phyloP scores from a whole-genome alignment of 192 early-diverging fungal species.

The Fimicolochytrium jonesii region DNA sequence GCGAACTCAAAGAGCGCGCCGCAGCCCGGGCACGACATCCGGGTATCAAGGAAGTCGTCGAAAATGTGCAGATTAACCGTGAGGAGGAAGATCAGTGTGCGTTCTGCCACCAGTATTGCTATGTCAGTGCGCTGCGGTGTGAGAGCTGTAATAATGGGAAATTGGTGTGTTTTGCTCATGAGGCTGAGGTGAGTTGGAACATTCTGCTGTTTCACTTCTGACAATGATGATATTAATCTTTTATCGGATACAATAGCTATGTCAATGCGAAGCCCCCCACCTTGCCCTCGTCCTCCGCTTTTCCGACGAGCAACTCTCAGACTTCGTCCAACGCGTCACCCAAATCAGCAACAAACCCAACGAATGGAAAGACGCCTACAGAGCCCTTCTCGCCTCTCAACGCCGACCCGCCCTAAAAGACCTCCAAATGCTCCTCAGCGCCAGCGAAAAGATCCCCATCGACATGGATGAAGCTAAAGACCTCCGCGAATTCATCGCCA shows the following conservation, averaged over 20 bases:
- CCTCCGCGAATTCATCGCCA: conserved; percentile 25
- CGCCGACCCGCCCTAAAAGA: conserved; percentile 36
- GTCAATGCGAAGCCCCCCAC: conserved; percentile 37
- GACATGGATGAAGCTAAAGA: conserved; percentile 30
- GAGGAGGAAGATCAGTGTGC: conserved; percentile 37
- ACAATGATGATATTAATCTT: no score
- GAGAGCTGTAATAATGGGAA: conserved; percentile 56
- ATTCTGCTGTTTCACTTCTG: no score
- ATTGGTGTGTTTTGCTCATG: conserved; percentile 64
- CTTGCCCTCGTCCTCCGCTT: conserved; percentile 48
- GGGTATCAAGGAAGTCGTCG: conserved; percentile 16
- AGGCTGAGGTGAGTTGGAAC: conserved; percentile 42
- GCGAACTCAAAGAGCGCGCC: conserved; percentile 20
- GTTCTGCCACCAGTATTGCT: conserved; percentile 38
- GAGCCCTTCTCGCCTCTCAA: conserved; percentile 5
- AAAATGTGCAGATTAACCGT: conserved; percentile 1
- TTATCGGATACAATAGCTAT: conserved; percentile 37
- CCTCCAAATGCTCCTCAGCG: conserved; percentile 15
- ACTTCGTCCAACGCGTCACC: conserved; percentile 16
- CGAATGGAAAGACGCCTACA: conserved; percentile 29
- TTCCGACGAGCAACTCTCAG: conserved; percentile 44
- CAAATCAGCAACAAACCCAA: conserved; percentile 20
- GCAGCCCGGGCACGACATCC: conserved; percentile 16
- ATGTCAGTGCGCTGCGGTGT: conserved; percentile 23
- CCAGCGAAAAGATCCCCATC: conserved; percentile 21